Percentiles rank a stretch among this genome's conserved stretches.
These are phyloP conservation scores for Helicostylum pulchrum DNA, from an alignment of 192 early-diverging fungal species.

Conservation along the genomic window DNA sequence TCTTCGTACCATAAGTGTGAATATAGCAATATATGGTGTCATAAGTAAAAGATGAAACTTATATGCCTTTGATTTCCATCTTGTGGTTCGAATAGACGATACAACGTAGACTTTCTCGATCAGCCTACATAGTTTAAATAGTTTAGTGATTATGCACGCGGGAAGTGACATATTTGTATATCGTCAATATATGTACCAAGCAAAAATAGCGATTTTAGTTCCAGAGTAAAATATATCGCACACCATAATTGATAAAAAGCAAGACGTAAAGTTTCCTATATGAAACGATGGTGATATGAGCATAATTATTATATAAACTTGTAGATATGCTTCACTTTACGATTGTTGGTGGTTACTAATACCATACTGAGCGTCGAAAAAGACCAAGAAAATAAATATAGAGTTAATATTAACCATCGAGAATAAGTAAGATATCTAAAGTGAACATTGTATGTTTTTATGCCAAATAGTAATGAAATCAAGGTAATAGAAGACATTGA, in stretches of 20 bases:
- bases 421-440: constrained; percentile 35
- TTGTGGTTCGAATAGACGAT: constrained; percentile 3
- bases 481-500: constrained; percentile 20
- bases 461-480: constrained; percentile 24
- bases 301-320: too few relatives aligned
- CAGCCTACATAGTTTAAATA: constrained; percentile 4
- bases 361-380: constrained; percentile 37
- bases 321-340: constrained; percentile 5
- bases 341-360: constrained; percentile 44
- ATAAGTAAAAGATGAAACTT: constrained; percentile 30
- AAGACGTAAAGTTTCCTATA: constrained; percentile 34
- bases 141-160: neutral
- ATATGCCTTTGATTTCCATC: constrained; percentile 24
- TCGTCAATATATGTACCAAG: constrained; percentile 24
- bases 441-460: constrained; percentile 29
- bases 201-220: constrained; percentile 44
- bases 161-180: neutral
- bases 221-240: constrained; percentile 47
- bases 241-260: constrained; percentile 36
- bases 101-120: constrained; percentile 24
- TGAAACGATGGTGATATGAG: neutral
- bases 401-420: constrained; percentile 34
- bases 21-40: constrained; percentile 33
- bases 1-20: constrained; percentile 33
- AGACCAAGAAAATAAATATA: constrained; percentile 48